Percentiles rank a stretch among this genome's conserved stretches.
phyloP scores from a whole-genome alignment of 208 protist genomes.

The Wallacemonas collosoma region DNA sequence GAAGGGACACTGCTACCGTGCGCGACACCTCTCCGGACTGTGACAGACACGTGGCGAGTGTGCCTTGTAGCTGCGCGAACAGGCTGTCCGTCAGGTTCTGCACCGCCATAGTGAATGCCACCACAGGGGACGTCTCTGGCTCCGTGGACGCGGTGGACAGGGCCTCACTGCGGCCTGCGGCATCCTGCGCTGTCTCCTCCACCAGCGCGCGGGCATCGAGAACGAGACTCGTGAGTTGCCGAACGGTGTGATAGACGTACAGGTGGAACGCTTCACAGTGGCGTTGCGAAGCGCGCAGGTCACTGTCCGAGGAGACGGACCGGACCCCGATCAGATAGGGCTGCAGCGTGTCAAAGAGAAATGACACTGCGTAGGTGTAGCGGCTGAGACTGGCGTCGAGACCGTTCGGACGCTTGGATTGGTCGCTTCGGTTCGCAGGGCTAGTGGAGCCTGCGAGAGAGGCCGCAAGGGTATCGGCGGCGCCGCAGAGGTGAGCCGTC shows the following conservation, averaged over 20 bases:
- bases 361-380: background rate
- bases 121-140: constrained; percentile 3
- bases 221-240: constrained; percentile 15
- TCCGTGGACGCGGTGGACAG: background rate
- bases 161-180: constrained; percentile 8
- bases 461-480: background rate
- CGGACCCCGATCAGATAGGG: constrained; percentile 15
- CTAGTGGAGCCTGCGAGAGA: background rate
- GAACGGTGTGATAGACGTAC: constrained; percentile 8
- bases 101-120: background rate
- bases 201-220: background rate
- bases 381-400: background rate
- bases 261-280: constrained; percentile 17
- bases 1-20: constrained; percentile 4
- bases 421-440: no score
- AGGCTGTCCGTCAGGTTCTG: constrained; percentile 6
- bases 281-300: background rate
- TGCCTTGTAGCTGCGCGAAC: constrained; percentile 1
- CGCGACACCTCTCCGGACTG: background rate
- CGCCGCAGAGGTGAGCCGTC: constrained; percentile 31
- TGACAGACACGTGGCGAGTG: background rate
- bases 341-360: constrained; percentile 12
- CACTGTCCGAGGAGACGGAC: background rate
- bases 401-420: no score
- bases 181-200: background rate